Percentiles rank a stretch among this genome's conserved stretches.
Evolutionary conservation across 805 yeast species (phyloP).

Genomic region (Nakazawaea molendinolei): DNA sequence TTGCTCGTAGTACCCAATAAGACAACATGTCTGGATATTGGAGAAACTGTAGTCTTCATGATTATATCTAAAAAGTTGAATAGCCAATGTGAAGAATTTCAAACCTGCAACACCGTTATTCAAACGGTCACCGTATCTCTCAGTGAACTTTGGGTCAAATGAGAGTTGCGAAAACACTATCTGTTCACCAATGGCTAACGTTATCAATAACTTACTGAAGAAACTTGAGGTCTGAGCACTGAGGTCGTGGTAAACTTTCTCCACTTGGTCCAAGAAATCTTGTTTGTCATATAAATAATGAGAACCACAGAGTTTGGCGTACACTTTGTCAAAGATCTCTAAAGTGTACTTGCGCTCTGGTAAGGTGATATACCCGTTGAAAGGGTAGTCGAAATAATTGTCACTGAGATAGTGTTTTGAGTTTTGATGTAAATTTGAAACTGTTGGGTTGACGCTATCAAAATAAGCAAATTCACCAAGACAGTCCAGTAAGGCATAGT

Average conservation of each 20-base stretch:
- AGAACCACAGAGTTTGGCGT: constrained; percentile 16
- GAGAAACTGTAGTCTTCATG: constrained; percentile 27
- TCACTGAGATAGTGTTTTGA: constrained; percentile 11
- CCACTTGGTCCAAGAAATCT: constrained; percentile 16
- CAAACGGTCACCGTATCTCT: constrained; percentile 2
- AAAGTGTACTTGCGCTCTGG: constrained; percentile 18
- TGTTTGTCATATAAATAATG: constrained; percentile 20
- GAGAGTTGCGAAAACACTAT: constrained; percentile 14
- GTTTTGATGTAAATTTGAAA: constrained; percentile 13
- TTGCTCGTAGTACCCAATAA: constrained; percentile 29
- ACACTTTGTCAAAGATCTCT: constrained; percentile 15
- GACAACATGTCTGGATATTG: constrained; percentile 26
- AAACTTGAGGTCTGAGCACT: constrained; percentile 17
- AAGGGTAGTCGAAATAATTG: constrained; percentile 9
- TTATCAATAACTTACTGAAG: constrained; percentile 18
- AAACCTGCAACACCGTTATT: constrained; percentile 20
- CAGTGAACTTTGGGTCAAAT: constrained; percentile 4
- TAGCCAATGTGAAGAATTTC: constrained; percentile 22
- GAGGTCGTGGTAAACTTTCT: constrained; percentile 17
- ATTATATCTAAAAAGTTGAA: constrained; percentile 18
- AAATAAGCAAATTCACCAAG: constrained; percentile 8
- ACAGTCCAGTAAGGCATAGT: constrained; percentile 3
- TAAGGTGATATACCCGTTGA: constrained; percentile 15
- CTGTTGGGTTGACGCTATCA: constrained; percentile 9
- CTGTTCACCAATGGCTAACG: constrained; percentile 15